Evolutionary conservation across 2,329 filamentous ascomycete genomes (phyloP).

Genomic region (Diaporthe sp.): DNA sequence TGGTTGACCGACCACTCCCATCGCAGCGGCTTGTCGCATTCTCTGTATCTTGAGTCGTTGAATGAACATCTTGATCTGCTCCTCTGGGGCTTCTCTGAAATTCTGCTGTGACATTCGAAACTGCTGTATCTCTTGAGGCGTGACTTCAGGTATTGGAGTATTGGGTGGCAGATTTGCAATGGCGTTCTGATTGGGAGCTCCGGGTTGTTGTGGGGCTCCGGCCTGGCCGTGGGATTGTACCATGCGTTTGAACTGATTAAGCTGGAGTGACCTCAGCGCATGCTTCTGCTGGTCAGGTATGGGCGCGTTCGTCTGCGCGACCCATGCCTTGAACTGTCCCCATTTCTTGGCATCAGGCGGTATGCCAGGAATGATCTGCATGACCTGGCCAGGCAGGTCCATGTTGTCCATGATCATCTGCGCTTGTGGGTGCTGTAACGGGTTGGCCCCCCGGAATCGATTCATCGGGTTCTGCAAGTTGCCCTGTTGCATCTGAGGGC

Average conservation of each 20-base stretch:
- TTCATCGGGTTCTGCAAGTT: slow-evolving; percentile 46
- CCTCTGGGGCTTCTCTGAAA: slow-evolving; percentile 43
- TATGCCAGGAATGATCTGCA: slow-evolving; percentile 47
- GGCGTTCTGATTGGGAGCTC: slow-evolving; percentile 25
- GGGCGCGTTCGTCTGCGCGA: slow-evolving; percentile 52
- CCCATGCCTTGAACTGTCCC: slow-evolving; percentile 61
- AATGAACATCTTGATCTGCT: slow-evolving; percentile 43
- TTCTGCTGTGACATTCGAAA: slow-evolving; percentile 46
- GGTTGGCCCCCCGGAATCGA: slow-evolving; percentile 35
- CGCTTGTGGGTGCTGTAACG: slow-evolving; percentile 47
- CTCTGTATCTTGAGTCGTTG: slow-evolving; percentile 42
- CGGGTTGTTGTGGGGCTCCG: slow-evolving; percentile 37
- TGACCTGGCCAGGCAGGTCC: slow-evolving; percentile 59
- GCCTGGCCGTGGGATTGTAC: slow-evolving; percentile 38
- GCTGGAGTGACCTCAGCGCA: slow-evolving; percentile 54
- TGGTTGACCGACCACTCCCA: slow-evolving; percentile 18
- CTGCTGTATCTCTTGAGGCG: slow-evolving; percentile 47
- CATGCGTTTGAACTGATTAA: slow-evolving; percentile 55
- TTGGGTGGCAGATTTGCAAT: slow-evolving; percentile 43
- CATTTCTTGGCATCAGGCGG: slow-evolving; percentile 64
- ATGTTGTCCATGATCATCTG: slow-evolving; percentile 62
- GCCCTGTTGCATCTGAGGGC: slow-evolving; percentile 39
- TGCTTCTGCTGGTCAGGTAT: slow-evolving; percentile 50
- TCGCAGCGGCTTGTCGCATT: slow-evolving; percentile 34
- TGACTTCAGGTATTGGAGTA: slow-evolving; percentile 44